Evolutionary conservation across 495 filamentous ascomycete species (phyloP).

Genomic region (Xanthoparmelia taractica): DNA sequence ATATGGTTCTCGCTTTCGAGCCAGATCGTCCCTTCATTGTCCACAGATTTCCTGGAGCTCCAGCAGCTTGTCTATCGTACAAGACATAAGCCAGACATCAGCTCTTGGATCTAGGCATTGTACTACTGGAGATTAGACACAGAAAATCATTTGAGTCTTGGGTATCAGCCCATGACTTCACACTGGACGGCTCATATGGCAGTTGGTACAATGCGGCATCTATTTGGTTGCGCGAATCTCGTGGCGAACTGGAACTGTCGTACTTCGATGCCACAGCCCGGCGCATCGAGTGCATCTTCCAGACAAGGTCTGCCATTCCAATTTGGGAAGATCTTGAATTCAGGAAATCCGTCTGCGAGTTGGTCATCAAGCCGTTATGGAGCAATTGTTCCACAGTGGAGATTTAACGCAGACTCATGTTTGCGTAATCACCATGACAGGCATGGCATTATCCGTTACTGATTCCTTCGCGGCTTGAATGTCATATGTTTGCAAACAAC

Average conservation of each 20-base stretch:
- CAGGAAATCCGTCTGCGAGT: slow-evolving; percentile 10
- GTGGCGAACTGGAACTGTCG: background rate
- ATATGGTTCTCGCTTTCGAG: background rate
- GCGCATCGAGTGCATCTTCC: slow-evolving; percentile 13
- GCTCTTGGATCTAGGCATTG: slow-evolving; percentile 10
- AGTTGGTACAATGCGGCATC: slow-evolving; percentile 9
- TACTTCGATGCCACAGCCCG: slow-evolving; percentile 6
- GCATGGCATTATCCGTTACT: no score
- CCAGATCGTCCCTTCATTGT: slow-evolving; percentile 8
- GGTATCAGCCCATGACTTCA: background rate
- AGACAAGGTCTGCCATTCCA: background rate
- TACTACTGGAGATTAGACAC: slow-evolving; percentile 16
- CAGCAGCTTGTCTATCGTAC: background rate
- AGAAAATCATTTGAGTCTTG: slow-evolving; percentile 9
- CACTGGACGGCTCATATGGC: slow-evolving; percentile 5
- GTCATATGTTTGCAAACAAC: no score
- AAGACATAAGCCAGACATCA: background rate
- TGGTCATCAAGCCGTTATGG: slow-evolving; percentile 14
- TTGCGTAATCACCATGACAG: no score
- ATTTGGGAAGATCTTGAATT: slow-evolving; percentile 12
- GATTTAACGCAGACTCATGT: no score
- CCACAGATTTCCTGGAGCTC: background rate
- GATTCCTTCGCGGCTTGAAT: no score
- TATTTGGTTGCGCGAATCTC: slow-evolving; percentile 3
- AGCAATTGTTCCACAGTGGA: slow-evolving; percentile 5